A percentile compares a stretch with the other conserved stretches of the same genome.
phyloP scores from a whole-genome alignment of 495 filamentous ascomycete species.

The Talaromyces adpressus region DNA sequence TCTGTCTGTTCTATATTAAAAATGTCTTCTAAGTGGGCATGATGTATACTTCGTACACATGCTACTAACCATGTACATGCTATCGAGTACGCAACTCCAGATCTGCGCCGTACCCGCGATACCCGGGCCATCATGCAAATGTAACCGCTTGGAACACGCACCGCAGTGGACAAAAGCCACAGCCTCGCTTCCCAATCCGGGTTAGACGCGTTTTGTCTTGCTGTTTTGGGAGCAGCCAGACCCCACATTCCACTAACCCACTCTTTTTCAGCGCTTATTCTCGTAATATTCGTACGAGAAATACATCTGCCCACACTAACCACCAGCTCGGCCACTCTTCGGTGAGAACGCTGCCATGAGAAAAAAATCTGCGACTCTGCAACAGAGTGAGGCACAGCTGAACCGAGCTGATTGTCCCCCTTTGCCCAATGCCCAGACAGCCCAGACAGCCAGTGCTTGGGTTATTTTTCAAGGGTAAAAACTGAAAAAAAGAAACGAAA shows the following conservation, averaged over 20 bases:
- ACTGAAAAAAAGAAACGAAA: not conserved
- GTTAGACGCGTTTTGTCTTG: not conserved
- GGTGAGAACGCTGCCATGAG: not conserved
- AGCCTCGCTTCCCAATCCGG: not conserved
- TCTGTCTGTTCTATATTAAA: too few relatives aligned
- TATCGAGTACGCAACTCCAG: too few relatives aligned
- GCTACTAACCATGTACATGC: too few relatives aligned
- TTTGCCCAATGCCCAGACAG: not conserved
- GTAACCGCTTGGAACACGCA: not conserved
- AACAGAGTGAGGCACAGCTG: not conserved
- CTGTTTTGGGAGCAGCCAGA: not conserved
- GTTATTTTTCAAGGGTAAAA: not conserved
- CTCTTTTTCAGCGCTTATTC: not conserved
- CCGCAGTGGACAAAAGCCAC: not conserved
- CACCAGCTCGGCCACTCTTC: not conserved
- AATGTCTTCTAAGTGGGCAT: too few relatives aligned
- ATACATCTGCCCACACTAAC: not conserved
- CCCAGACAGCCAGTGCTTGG: not conserved
- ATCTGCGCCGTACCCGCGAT: slow-evolving; percentile 3
- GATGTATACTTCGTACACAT: not conserved
- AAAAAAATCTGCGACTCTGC: not conserved
- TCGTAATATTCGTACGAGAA: not conserved
- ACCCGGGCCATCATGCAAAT: not conserved
- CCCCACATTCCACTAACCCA: not conserved
- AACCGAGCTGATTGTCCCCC: not conserved